Evolutionary conservation across 495 filamentous ascomycete genomes (phyloP), one percentile per base, ranked within the genome.

Genomic region (Penicillium arizonense): DNA sequence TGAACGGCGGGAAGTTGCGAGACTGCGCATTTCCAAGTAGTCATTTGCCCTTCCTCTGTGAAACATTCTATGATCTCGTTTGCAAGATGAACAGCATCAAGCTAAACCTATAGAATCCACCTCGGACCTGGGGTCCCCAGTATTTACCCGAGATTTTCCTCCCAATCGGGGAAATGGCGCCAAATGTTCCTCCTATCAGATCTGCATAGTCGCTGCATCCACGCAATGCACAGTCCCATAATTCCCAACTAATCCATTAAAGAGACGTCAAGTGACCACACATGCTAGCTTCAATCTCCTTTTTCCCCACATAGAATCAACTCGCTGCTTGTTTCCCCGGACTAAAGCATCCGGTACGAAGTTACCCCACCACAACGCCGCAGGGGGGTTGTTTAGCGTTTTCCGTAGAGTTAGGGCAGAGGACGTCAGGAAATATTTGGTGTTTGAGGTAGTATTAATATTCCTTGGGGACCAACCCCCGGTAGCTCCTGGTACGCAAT

Each of bases 111-210:
- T 24, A 41, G 28, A 23, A 11, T 33, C 28, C 28, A 24, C 4
- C 28, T 21, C 14, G 3, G 26, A 23, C 8, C 9, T 36, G 35
- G 14, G 4, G 9, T n/a, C 40, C 18, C 26, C 38, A 41, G 10
- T 38, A 52, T 57, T 56, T 61, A 52, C 49, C 61, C 57, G 52
- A 48, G 51, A 56, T 64, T 74, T 63, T 65, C 69, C 69, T 61
- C 55, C 65, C 65, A 71, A 68, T 68, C 71, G 63, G 69, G 50
- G 52, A 55, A 64, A 52, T 62, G 6, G 20, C 12, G 6, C 18
- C 43, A 55, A 40, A 63, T 62, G 56, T 67, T 60, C 67, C 71
- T 68, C 71, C 69, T 72, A 74, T 70, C 65, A 61, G 53, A 58
- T 34, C 18, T 12, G 6, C 36, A 9, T 48, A 18, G 44, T 23